Evolutionary conservation across 768 basidiomycete genomes (phyloP).

Genomic region (Russula sp.): DNA sequence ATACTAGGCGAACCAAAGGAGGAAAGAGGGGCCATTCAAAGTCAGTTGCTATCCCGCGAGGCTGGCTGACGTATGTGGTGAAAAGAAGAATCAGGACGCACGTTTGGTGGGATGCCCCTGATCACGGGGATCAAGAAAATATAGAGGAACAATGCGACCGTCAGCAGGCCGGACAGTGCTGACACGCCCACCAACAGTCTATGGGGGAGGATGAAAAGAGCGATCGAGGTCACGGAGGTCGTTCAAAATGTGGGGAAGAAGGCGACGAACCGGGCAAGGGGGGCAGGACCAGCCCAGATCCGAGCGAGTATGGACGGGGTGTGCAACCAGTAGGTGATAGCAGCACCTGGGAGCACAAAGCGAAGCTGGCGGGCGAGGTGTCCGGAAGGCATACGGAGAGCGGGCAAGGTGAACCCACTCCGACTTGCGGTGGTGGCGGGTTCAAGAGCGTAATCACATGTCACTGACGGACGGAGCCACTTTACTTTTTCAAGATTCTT

Average conservation of each 20-base stretch:
- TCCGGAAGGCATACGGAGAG: conserved; percentile 11
- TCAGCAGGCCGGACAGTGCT: conserved; percentile 50
- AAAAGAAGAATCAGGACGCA: conserved; percentile 31
- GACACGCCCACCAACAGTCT: conserved; percentile 50
- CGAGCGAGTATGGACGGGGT: conserved; percentile 45
- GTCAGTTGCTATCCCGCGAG: conserved; percentile 25
- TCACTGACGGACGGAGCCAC: background rate
- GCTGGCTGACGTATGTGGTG: background rate
- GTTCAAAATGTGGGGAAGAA: background rate
- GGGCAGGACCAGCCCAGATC: conserved; percentile 38
- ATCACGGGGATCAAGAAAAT: conserved; percentile 61
- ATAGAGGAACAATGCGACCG: conserved; percentile 64
- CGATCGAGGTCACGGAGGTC: background rate
- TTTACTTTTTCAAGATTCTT: too few species aligned
- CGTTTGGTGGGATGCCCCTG: conserved; percentile 60
- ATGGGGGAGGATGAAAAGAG: conserved; percentile 2
- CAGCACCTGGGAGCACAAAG: conserved; percentile 64
- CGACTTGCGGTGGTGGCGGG: background rate
- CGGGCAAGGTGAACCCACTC: background rate
- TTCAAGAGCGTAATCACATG: conserved; percentile 15
- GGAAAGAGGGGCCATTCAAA: background rate
- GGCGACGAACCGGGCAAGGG: conserved; percentile 43
- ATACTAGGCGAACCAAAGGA: conserved; percentile 40
- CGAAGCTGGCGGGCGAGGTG: conserved; percentile 67
- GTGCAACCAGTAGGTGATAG: conserved; percentile 53